Conservation (phyloP, 2,329 filamentous ascomycete species). For the Thelonectria blattea region DNA sequence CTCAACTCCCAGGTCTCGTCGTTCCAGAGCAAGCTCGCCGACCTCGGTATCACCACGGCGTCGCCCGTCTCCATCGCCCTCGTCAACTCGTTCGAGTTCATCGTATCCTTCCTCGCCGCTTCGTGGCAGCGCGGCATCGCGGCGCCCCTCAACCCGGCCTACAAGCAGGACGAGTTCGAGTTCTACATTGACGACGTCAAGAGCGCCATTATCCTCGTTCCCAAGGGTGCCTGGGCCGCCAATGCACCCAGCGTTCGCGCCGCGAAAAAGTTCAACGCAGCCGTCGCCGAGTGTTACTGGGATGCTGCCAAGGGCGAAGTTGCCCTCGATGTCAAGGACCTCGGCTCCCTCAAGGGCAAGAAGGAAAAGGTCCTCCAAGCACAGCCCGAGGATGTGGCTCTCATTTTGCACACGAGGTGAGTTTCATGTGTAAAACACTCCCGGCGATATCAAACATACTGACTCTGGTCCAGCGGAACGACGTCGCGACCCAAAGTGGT, state of each 20-base stretch:
- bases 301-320: constrained; percentile 69
- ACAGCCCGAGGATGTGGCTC: constrained; percentile 77
- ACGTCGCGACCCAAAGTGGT: constrained; percentile 86
- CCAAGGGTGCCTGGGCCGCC: constrained; percentile 70
- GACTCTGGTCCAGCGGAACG: constrained; percentile 63
- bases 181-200: constrained; percentile 91
- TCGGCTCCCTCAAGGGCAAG: constrained; percentile 65
- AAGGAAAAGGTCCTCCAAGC: constrained; percentile 52
- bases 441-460: constrained; percentile 25
- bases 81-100: constrained; percentile 86
- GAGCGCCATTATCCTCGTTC: constrained; percentile 79
- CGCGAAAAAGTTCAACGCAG: constrained; percentile 78
- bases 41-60: constrained; percentile 71
- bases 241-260: constrained; percentile 76
- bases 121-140: constrained; percentile 86
- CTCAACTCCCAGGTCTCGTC: constrained; percentile 68
- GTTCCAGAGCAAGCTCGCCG: constrained; percentile 81
- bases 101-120: constrained; percentile 83
- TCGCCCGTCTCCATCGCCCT: constrained; percentile 83
- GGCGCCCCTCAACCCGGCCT: constrained; percentile 85
- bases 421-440: constrained; percentile 15
- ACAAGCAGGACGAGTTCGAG: constrained; percentile 90
- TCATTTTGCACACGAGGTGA: constrained; percentile 78
- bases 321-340: constrained; percentile 78
- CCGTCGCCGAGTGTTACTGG: constrained; percentile 88